Evolutionary conservation across 1,284 basidiomycete species (phyloP), one percentile per base, ranked within the genome.

Genomic region (Boletus calvinii): DNA sequence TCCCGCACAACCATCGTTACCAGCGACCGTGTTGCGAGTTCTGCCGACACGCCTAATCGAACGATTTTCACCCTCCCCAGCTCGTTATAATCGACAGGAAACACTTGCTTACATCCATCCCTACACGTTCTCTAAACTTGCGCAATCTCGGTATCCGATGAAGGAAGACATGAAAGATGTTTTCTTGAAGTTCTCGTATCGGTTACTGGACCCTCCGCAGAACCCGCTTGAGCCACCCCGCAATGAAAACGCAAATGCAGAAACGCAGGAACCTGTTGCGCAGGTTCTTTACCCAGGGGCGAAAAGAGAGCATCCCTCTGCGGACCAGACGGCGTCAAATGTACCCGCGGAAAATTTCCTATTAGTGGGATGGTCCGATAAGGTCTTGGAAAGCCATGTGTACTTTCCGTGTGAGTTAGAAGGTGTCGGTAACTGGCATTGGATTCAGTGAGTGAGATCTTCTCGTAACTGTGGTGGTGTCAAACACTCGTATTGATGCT

Each of bases 371-470:
- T 66, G 61, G 61, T 65, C 64, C 3, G 46, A 56, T n/a, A 59
- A 65, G 35, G 65, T 66, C 7, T 77, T 85, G 10, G 73, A 75
- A 38, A 75, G 77, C n/a, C 87, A 87, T 50, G 74, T 87, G 30
- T 75, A 84, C 6, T 77, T 84, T 51, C 74, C 71, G 8, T 75
- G 68, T 48, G 72, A 72, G 22, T 71, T 76, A 8, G 74, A 75
- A 58, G 77, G 70, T 12, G 70, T 85, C 24, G 72, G 78, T 42
- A 79, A 85, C 24, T 94, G 90, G 88, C 84, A 87, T 62, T 65
- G 82, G 18, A 74, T 90, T 6, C 67, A 68, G 68, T 71, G 50
- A 58, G 67, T 53, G 20, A 20, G 1, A n/a, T 15, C 17, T 32
- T 48, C 5, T n/a, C 17, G 9, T 15, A n/a, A 10, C 1, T 30